These are phyloP conservation scores for Aciculosporium take DNA, from an alignment of 2,329 filamentous ascomycete species.

Conservation along the genomic window DNA sequence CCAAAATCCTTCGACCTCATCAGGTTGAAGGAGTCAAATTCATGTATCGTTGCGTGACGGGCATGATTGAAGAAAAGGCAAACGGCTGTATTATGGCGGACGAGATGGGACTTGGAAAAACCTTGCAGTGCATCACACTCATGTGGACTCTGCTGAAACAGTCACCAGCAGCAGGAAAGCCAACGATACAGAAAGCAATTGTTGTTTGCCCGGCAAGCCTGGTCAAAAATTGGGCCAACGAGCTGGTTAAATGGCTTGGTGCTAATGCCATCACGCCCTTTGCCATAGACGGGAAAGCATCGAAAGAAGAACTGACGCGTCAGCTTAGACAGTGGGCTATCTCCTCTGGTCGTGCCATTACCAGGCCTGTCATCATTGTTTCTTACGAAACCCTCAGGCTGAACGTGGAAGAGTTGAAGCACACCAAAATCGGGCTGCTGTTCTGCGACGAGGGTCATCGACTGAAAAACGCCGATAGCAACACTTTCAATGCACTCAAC, in stretches of 20 bases:
- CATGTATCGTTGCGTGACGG: conserved; percentile 86
- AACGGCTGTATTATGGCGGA: conserved; percentile 99
- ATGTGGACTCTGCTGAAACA: conserved; percentile 97
- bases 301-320: conserved; percentile 80
- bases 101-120: conserved; percentile 97
- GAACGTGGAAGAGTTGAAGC: conserved; percentile 78
- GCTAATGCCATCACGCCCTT: conserved; percentile 84
- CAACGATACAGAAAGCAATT: conserved; percentile 89
- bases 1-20: conserved; percentile 87
- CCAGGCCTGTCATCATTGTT: conserved; percentile 87
- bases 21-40: conserved; percentile 98
- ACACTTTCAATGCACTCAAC: conserved; percentile 86
- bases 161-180: conserved; percentile 83
- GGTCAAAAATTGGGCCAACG: conserved; percentile 96
- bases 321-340: conserved; percentile 94
- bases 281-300: conserved; percentile 89
- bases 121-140: conserved; percentile 87
- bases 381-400: conserved; percentile 92
- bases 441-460: conserved; percentile 95
- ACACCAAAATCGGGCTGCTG: conserved; percentile 81
- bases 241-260: conserved; percentile 91
- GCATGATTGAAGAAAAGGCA: conserved; percentile 85
- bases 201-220: conserved; percentile 94
- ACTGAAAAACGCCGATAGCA: conserved; percentile 89
- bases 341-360: conserved; percentile 74